phyloP scores from a whole-genome alignment of 2,329 filamentous ascomycete species.

The Phialocephala sp. region DNA sequence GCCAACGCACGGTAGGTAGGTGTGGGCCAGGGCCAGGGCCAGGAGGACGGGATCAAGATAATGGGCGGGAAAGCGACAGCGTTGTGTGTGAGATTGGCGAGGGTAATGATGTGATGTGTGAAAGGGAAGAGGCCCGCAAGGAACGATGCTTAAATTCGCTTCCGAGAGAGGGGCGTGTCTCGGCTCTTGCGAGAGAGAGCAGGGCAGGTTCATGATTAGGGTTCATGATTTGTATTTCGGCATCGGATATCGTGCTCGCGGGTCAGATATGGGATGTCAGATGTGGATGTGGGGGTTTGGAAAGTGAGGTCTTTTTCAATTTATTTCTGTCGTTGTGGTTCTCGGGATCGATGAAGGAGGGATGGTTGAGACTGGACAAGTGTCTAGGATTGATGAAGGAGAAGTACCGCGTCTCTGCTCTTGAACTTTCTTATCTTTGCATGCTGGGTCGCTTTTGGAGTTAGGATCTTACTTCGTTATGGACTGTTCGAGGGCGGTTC shows the following conservation, averaged over 20 bases:
- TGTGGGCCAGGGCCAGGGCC: too few relatives aligned
- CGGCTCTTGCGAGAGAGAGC: background rate
- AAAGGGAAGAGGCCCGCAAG: background rate
- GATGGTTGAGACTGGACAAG: background rate
- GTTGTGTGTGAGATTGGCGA: background rate
- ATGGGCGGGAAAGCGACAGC: background rate
- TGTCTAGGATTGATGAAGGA: background rate
- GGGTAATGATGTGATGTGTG: background rate
- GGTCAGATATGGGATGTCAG: background rate
- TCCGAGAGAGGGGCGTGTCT: background rate
- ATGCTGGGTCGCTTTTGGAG: background rate
- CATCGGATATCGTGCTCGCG: background rate
- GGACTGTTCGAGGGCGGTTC: too few relatives aligned
- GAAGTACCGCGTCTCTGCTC: background rate
- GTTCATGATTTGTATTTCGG: background rate
- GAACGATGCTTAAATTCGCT: background rate
- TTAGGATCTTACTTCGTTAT: too few relatives aligned
- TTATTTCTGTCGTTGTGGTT: background rate
- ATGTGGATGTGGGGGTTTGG: background rate
- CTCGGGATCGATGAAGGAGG: background rate
- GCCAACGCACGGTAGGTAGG: too few relatives aligned
- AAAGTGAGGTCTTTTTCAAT: background rate
- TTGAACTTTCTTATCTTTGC: background rate
- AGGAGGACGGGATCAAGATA: background rate
- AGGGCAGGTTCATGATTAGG: background rate